Conservation (phyloP, 306 rosid species). For the Sindora glabra region DNA sequence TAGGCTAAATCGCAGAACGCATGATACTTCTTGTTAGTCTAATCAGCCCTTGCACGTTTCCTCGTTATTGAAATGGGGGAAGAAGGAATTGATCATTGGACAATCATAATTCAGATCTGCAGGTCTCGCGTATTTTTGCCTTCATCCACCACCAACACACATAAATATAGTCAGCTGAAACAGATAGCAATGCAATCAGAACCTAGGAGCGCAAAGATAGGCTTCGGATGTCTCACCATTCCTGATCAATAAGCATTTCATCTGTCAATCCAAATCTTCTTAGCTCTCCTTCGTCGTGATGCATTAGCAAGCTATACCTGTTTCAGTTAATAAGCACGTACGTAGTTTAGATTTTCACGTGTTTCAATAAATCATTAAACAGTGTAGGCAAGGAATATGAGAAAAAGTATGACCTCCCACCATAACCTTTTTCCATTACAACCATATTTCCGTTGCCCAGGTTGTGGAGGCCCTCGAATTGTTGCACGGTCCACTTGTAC, state of each 20-base stretch:
- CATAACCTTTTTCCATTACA: conserved; percentile 78
- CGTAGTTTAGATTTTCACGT: neutral
- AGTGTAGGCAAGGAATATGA: neutral
- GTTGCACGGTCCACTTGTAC: conserved; percentile 88
- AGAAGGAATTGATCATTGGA: conserved; percentile 74
- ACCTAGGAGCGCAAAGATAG: too few relatives aligned
- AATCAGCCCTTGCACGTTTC: neutral
- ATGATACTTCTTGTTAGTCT: neutral
- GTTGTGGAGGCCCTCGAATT: conserved; percentile 62
- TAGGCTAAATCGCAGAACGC: neutral
- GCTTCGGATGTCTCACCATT: conserved; percentile 38
- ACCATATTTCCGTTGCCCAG: conserved; percentile 52
- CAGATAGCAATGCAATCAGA: too few relatives aligned
- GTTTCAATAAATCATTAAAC: too few relatives aligned
- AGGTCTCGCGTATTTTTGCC: conserved; percentile 75
- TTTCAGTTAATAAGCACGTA: neutral
- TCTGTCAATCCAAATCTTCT: conserved; percentile 70
- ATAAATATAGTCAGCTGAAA: neutral
- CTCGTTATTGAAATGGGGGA: conserved; percentile 56
- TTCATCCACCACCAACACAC: neutral
- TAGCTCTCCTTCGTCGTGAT: conserved; percentile 63
- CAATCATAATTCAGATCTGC: conserved; percentile 85
- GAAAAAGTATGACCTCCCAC: conserved; percentile 54
- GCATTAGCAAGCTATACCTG: conserved; percentile 67
- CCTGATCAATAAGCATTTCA: conserved; percentile 78